Evolutionary conservation across 208 protist genomes (phyloP).

Genomic region (Acanthamoeba royreba): DNA sequence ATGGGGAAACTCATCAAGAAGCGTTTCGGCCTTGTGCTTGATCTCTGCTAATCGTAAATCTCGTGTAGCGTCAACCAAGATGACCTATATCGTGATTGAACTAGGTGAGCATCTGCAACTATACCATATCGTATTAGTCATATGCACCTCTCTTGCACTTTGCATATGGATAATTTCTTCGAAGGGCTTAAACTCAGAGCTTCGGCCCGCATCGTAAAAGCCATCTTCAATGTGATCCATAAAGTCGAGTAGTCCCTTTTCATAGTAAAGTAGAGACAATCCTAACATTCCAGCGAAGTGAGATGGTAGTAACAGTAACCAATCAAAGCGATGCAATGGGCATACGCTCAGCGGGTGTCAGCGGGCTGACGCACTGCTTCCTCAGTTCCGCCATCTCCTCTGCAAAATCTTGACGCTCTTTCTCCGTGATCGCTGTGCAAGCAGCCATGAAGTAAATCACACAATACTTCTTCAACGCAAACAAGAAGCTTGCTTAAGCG

Average conservation of each 20-base stretch:
- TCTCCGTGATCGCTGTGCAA: neutral
- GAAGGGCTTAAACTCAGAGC: neutral
- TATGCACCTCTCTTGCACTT: neutral
- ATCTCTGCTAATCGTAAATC: neutral
- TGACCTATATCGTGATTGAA: no score
- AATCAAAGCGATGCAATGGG: neutral
- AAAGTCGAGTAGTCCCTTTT: neutral
- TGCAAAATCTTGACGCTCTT: neutral
- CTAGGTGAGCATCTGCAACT: neutral
- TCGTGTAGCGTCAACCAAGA: neutral
- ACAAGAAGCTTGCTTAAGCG: no score
- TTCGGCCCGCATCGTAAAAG: neutral
- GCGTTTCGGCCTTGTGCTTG: neutral
- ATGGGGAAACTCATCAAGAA: neutral
- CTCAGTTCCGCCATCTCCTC: neutral
- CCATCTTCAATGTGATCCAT: neutral
- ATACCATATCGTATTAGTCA: no score
- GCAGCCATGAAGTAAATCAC: no score
- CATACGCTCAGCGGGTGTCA: neutral
- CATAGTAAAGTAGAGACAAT: neutral
- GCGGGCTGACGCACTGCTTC: neutral
- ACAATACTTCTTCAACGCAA: no score
- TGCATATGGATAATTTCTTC: neutral
- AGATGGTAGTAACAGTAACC: neutral
- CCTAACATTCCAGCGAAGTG: no score